Evolutionary conservation across 495 filamentous ascomycete genomes (phyloP), one percentile per base, ranked within the genome.

Genomic region (Daldinia grandis): DNA sequence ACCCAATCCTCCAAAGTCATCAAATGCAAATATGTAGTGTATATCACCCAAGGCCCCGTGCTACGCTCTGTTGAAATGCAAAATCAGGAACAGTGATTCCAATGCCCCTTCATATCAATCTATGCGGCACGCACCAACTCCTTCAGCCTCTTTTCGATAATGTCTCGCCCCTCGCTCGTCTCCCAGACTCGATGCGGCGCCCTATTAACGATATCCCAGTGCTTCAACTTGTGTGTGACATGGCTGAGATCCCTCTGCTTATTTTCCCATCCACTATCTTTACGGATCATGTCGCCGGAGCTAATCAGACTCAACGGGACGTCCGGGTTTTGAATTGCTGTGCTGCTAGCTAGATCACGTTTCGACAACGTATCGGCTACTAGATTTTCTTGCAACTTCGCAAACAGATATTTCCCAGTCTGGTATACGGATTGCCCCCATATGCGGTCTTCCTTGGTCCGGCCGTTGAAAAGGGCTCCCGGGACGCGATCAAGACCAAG

Each of bases 121-220:
- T 65, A 68, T 40, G 55, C 59, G 2, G 49, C 64, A 47, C 73
- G 49, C 40, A 93, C 85, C 76, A 97, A 69, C 68, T 90, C 76
- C 31, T 77, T 76, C 71, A 96, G 74, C 62, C 90, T 85, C 76
- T 89, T 88, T 77, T 93, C 91, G 76, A 98, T 87, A 2, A 89
- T 73, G 59, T 83, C 76, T 40, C 91, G 80, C 0, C 95, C 95
- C 66, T 92, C 81, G 1, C 81, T 73, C 5, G 88, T 90, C 68
- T 77, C 79, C 95, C 95, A 99, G 0, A 98, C 89, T 69, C 92
- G 86, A 79, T 97, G 92, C n/a, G 93, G 92, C 9, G 95, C 93
- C 60, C 90, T 83, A 51, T 89, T 85, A 0, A 97, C 93, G 57
- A 96, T 86, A 79, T 97, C 94, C 94, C 94, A 99, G 17, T 87